Base-by-base conservation (phyloP, 768 basidiomycete genomes). In the Termitomyces sp. region DNA sequence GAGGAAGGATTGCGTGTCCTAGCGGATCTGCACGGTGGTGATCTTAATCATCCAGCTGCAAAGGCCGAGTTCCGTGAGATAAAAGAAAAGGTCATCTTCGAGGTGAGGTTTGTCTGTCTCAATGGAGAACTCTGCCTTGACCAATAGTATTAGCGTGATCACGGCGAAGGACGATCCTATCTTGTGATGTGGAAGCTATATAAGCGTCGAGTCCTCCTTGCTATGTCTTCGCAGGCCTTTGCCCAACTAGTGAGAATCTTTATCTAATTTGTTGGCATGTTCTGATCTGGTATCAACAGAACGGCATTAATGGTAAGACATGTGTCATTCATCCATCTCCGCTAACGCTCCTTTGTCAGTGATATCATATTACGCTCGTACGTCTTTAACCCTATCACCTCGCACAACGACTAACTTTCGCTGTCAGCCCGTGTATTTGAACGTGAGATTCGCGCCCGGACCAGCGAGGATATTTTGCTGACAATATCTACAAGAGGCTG, bases 301-400 rank as follows among this genome's bases (percentile, higher is more conserved):
- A 97, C 69, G 94, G 94, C 57, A 97, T 97, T 63, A 96, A 95
- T 68, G 90, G 90, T 90, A 71, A 56, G 77, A 55, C 7, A 3
- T 43, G 4, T 3, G 42, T 12, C 8, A 42, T 0, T 21, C 8
- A 2, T 31, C 23, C 9, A 14, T n/a, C 0, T 12, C 7, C 10
- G 17, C 50, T 37, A 3, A 35, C 35, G 9, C 8, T 47, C 21
- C 35, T 14, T 35, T 48, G 11, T 26, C 37, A 93, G 94, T 95
- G 43, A 95, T 97, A 30, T 94, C 92, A 1, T 96, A 95, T 69
- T 95, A 93, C 71, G 91, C 91, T 51, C 92, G 92, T 94, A 70
- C 76, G 91, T 70, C 23, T 21, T 31, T 21, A 45, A 12, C 19
- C 12, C 3, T 10, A 14, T 59, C 19, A 55, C 58, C 60, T 50